Conservation (phyloP, 805 yeast species). For the Starmerella gropengiesseri region DNA sequence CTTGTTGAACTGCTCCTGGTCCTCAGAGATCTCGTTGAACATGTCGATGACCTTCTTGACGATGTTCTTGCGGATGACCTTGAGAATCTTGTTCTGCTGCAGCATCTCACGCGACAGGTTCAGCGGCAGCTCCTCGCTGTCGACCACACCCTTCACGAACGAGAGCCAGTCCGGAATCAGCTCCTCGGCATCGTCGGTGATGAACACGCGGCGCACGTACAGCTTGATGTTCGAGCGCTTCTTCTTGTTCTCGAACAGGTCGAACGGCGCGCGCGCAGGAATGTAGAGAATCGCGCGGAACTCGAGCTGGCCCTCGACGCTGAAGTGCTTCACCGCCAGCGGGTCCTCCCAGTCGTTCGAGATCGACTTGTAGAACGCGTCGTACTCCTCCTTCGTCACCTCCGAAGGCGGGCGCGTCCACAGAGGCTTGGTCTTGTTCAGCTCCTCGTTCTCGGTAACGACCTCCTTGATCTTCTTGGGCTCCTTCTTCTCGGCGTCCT, state of each 20-base stretch:
- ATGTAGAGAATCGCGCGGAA: constrained; percentile 94
- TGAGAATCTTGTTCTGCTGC: constrained; percentile 98
- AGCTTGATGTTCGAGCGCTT: constrained; percentile 98
- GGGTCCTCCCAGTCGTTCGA: constrained; percentile 99
- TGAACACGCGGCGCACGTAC: constrained; percentile 98
- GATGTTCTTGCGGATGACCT: constrained; percentile 98
- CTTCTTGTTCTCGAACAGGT: constrained; percentile 95
- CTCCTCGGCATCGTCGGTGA: constrained; percentile 99
- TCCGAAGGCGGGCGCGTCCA: constrained; percentile 99
- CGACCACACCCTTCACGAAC: constrained; percentile 98
- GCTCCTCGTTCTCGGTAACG: constrained; percentile 94
- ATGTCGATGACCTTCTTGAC: constrained; percentile 97
- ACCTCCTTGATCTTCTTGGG: constrained; percentile 83
- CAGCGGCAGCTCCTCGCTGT: constrained; percentile 98
- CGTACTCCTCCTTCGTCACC: constrained; percentile 95
- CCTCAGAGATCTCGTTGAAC: constrained; percentile 99
- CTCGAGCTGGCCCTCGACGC: constrained; percentile 99
- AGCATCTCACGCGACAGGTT: constrained; percentile 99
- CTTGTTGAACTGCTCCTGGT: constrained; percentile 94
- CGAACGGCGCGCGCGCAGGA: constrained; percentile 99
- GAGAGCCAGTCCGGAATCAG: constrained; percentile 98
- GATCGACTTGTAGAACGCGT: constrained; percentile 97
- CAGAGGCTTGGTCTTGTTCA: constrained; percentile 96
- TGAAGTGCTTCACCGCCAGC: constrained; percentile 97
- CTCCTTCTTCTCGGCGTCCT: constrained; percentile 63